Evolutionary conservation across 179 eudicot species (phyloP).

Genomic region (Patellifolia procumbens): DNA sequence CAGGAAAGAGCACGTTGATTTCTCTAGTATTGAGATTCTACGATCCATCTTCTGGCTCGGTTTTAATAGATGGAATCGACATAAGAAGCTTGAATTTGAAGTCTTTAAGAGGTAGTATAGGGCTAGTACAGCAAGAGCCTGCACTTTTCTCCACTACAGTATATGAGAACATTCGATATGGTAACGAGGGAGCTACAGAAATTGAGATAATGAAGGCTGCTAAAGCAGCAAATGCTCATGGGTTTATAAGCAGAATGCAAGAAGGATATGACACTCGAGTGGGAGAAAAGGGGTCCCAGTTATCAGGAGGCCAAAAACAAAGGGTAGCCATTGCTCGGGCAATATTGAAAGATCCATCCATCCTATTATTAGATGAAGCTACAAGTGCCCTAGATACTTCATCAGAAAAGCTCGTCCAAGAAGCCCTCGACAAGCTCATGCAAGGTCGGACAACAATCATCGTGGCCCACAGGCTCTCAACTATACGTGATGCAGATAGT

Average conservation of each 20-base stretch:
- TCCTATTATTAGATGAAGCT: conserved; percentile 65
- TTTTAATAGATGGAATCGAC: conserved; percentile 53
- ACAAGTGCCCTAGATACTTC: conserved; percentile 66
- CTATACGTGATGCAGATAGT: conserved; percentile 42
- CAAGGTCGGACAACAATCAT: conserved; percentile 51
- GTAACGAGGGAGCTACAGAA: conserved; percentile 52
- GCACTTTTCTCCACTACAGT: conserved; percentile 62
- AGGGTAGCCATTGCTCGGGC: conserved; percentile 72
- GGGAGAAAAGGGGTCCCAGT: conserved; percentile 61
- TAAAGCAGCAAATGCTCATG: conserved; percentile 75
- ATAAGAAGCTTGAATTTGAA: conserved; percentile 46
- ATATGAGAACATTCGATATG: conserved; percentile 61
- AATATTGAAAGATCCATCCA: conserved; percentile 51
- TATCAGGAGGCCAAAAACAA: conserved; percentile 78
- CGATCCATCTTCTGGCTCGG: conserved; percentile 52
- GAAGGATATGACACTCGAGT: conserved; percentile 63
- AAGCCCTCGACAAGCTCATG: conserved; percentile 59
- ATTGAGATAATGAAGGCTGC: conserved; percentile 76
- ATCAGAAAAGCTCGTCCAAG: conserved; percentile 59
- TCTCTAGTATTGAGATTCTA: conserved; percentile 58
- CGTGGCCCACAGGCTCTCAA: conserved; percentile 63
- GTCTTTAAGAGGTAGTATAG: conserved; percentile 49
- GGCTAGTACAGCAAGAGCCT: conserved; percentile 76
- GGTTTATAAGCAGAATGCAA: conserved; percentile 56
- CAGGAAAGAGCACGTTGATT: conserved; percentile 69